A percentile compares a stretch with the other conserved stretches of the same genome.
Evolutionary conservation across 2,329 filamentous ascomycete species (phyloP).

Genomic region (Sporothrix curviconia): DNA sequence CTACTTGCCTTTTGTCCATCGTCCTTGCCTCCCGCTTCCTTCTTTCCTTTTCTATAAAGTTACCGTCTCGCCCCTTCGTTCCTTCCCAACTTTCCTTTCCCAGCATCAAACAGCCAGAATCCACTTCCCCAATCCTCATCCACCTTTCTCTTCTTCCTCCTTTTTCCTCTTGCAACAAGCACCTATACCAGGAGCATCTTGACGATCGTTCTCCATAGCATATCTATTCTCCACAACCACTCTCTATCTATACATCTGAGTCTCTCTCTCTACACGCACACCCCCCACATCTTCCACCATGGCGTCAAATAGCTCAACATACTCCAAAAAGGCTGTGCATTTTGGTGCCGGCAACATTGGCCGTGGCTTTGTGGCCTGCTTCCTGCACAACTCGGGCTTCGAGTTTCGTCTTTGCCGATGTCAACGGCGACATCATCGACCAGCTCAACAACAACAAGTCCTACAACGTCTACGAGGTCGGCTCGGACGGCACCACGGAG

Average conservation of each 20-base stretch:
- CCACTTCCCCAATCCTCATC: background rate
- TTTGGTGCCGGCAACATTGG: slow-evolving; percentile 83
- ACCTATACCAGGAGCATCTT: too few relatives aligned
- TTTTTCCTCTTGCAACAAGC: background rate
- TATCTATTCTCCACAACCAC: background rate
- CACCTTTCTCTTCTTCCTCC: background rate
- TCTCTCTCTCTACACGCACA: background rate
- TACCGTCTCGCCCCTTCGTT: background rate
- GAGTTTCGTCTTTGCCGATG: slow-evolving; percentile 96
- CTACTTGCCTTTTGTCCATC: background rate
- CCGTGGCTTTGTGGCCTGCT: slow-evolving; percentile 81
- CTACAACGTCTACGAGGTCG: slow-evolving; percentile 92
- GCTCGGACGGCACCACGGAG: slow-evolving; percentile 69
- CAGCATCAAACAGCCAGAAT: background rate
- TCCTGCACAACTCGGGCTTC: slow-evolving; percentile 90
- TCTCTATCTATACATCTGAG: too few relatives aligned
- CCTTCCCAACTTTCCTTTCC: background rate
- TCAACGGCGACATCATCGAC: slow-evolving; percentile 77
- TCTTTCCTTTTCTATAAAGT: slow-evolving; percentile 8
- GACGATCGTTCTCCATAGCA: background rate
- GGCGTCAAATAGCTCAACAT: slow-evolving; percentile 8
- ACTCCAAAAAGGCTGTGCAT: slow-evolving; percentile 64
- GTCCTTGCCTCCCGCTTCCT: background rate
- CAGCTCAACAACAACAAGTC: slow-evolving; percentile 65
- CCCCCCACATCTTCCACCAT: slow-evolving; percentile 8